Base-by-base conservation (phyloP, 179 eudicot species). In the Monotropa hypopitys region DNA sequence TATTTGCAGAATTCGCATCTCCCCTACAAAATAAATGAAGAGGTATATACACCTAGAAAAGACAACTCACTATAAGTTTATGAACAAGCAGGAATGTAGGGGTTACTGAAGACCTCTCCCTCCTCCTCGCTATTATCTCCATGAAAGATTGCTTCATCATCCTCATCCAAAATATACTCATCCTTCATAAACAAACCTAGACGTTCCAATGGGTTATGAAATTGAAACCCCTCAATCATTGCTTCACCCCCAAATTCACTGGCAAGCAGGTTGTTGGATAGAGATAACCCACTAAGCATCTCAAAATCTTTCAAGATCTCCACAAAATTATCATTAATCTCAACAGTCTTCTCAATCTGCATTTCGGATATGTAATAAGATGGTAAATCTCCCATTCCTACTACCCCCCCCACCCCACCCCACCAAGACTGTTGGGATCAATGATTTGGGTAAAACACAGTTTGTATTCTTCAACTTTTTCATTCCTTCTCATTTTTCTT, bases 321-420 rank as follows among this genome's bases (percentile, higher is more conserved):
- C n/a, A 75, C 53, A 70, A n/a, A n/a, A n/a, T 84, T 88, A 40
- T 90, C 86, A 30, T 84, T 87, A n/a, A 92, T 61, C 47, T 84
- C 83, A 42, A 90, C 93, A 45, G 93, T 86, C 79, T 79, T 89
- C 82, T 90, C 90, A 88, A 94, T 87, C 97, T 93, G 87, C 81
- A 85, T 20, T 67, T n/a, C 18, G 7, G 10, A 23, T 23, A 15
- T 6, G 13, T n/a, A 51, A 51, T 7, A 51, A 51, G 28, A 50
- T 30, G 28, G 75, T 50, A 50, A 71, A 71, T 70, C 72, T 21
- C 26, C 46, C 18, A 47, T 30, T 1, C 45, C 73, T 4, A 73
- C 3, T 23, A 61, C n/a, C n/a, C n/a, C n/a, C n/a, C n/a, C n/a
- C n/a, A n/a, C n/a, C n/a, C n/a, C 26, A 57, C 33, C 33, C 47